Evolutionary conservation across 768 basidiomycete genomes (phyloP).

Genomic region (Mrakia frigida): DNA sequence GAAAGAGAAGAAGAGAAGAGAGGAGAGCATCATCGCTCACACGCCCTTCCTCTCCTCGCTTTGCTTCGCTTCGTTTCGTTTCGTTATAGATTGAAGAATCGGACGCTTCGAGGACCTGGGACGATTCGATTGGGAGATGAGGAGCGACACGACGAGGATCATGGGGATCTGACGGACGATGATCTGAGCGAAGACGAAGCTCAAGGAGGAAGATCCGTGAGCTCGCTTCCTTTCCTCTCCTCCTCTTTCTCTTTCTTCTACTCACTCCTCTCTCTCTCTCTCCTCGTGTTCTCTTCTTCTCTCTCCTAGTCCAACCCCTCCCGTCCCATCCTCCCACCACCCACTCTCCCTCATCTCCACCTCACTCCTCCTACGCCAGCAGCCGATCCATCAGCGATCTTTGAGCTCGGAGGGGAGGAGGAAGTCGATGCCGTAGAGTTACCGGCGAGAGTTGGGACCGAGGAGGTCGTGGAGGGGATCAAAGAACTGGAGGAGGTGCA

Average conservation of each 20-base stretch:
- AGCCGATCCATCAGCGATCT: constrained; percentile 39
- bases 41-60: too few relatives aligned
- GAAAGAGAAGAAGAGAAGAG: neutral
- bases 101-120: constrained; percentile 1
- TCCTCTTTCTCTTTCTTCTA: neutral
- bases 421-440: neutral
- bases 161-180: constrained; percentile 1
- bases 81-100: neutral
- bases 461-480: neutral
- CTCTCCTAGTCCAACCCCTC: neutral
- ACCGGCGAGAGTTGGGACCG: neutral
- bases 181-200: neutral
- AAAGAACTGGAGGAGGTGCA: neutral
- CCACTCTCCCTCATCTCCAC: neutral
- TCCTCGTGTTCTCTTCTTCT: neutral
- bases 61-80: neutral
- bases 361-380: constrained; percentile 27
- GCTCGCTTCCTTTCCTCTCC: neutral
- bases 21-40: neutral
- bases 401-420: neutral
- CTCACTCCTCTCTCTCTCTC: neutral
- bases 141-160: neutral
- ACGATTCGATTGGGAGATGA: neutral
- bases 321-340: neutral
- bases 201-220: neutral